Evolutionary conservation across 1,139 yeast species (phyloP).

Genomic region (Pichia sp.): DNA sequence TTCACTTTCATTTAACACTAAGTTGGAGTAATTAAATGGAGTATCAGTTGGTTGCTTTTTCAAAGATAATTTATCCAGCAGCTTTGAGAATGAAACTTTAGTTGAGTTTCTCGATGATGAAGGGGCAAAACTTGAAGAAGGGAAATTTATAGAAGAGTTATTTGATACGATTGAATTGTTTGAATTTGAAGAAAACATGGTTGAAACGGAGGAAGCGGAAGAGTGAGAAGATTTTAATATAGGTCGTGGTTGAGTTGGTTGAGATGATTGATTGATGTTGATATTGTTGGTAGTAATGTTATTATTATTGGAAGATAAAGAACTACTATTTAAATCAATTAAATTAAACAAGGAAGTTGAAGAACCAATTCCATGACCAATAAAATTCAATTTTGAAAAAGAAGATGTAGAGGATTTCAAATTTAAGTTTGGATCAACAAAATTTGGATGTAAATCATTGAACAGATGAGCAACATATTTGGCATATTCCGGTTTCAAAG

Average conservation of each 20-base stretch:
- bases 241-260: constrained; percentile 4
- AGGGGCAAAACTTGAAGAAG: neutral
- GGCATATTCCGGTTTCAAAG: constrained; percentile 12
- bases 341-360: constrained; percentile 6
- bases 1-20: constrained; percentile 6
- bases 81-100: constrained; percentile 8
- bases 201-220: constrained; percentile 2
- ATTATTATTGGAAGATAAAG: no score
- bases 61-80: constrained; percentile 9
- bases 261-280: neutral
- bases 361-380: constrained; percentile 12
- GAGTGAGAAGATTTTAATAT: neutral
- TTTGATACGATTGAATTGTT: neutral
- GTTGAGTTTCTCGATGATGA: constrained; percentile 1
- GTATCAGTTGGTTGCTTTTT: constrained; percentile 1
- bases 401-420: constrained; percentile 16
- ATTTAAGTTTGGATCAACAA: constrained; percentile 26
- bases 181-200: constrained; percentile 2
- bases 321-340: constrained; percentile 1
- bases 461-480: constrained; percentile 20
- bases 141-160: neutral
- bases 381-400: constrained; percentile 3
- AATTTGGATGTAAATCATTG: constrained; percentile 19
- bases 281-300: neutral
- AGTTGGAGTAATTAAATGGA: neutral